Evolutionary conservation across 805 yeast species (phyloP), one percentile per base, ranked within the genome.

Genomic region (Myxozyma nipponensis): DNA sequence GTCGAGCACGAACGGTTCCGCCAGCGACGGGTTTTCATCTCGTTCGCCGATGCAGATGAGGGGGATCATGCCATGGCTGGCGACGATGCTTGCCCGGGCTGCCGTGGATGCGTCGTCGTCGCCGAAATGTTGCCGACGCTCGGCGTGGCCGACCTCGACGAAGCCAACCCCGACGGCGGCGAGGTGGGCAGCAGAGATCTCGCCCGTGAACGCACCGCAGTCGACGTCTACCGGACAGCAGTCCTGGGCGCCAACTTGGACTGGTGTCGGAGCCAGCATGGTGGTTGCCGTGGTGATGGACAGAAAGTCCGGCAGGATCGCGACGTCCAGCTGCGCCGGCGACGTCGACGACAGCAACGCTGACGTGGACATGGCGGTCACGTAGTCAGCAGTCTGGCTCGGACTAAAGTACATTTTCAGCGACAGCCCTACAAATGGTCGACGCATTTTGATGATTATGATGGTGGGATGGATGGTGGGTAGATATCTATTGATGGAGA

Each of bases 61-160:
- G 17, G 67, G 67, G 6, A 50, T 44, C 50, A 63, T 32, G 21
- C 52, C 52, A 53, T 54, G 53, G 22, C 56, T 35, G 13, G 49
- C 47, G 9, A 56, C 60, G 7, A 65, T 65, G 1, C 26, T 44
- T 1, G 59, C 57, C 46, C 62, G 62, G 42, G 23, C 34, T n/a
- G 57, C 54, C 15, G 62, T 62, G 19, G 44, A 42, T 17, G 51
- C 61, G 39, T 63, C 63, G 15, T 64, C 51, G 39, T 63, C 67
- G 40, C 47, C 46, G 42, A 63, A 63, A 10, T 55, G 46, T 21
- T 56, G 45, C 24, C 66, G 60, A 7, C 63, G 60, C 46, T 63
- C 66, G 21, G 66, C 66, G 41, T 63, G 66, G 25, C 66, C 66
- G 7, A 63, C 46, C 47, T 62, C 66, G 9, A 63, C 66, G 36